Conservation (phyloP, 202 grass and related monocot genomes). For the Miscanthus sacchariflorus region DNA sequence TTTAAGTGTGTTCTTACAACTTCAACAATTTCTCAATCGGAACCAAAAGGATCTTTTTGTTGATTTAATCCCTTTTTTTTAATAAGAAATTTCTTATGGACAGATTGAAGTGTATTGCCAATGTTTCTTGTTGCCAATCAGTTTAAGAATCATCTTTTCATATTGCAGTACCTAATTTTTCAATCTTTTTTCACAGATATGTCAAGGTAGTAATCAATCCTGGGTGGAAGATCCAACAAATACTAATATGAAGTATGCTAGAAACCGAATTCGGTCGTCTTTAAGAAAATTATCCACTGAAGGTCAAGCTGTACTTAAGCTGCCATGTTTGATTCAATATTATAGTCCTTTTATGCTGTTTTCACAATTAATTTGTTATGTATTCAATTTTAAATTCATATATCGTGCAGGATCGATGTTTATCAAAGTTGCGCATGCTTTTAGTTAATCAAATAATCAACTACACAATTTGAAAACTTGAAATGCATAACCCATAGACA, state of each 20-base stretch:
- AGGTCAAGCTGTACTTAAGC: slow-evolving; percentile 48
- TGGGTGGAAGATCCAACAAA: slow-evolving; percentile 99
- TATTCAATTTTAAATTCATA: slow-evolving; percentile 29
- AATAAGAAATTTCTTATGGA: slow-evolving; percentile 4
- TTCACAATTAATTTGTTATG: slow-evolving; percentile 36
- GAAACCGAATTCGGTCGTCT: slow-evolving; percentile 87
- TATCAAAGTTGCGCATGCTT: background rate
- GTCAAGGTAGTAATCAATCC: slow-evolving; percentile 68
- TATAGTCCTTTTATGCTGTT: background rate
- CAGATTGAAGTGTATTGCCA: background rate
- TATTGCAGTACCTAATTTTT: slow-evolving; percentile 27
- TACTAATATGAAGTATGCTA: slow-evolving; percentile 67
- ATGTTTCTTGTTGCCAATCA: slow-evolving; percentile 9
- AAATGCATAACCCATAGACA: background rate
- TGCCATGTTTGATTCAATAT: background rate
- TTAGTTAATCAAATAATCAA: slow-evolving; percentile 26
- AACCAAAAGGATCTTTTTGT: slow-evolving; percentile 10
- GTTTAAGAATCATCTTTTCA: slow-evolving; percentile 30
- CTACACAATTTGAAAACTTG: background rate
- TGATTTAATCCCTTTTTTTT: background rate
- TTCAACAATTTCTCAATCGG: background rate
- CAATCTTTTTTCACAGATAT: slow-evolving; percentile 67
- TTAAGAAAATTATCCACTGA: slow-evolving; percentile 62
- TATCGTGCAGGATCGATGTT: background rate
- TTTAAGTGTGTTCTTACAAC: slow-evolving; percentile 7